These are phyloP conservation scores for Suillus americanus DNA, from an alignment of 768 basidiomycete species.

Conservation along the genomic window DNA sequence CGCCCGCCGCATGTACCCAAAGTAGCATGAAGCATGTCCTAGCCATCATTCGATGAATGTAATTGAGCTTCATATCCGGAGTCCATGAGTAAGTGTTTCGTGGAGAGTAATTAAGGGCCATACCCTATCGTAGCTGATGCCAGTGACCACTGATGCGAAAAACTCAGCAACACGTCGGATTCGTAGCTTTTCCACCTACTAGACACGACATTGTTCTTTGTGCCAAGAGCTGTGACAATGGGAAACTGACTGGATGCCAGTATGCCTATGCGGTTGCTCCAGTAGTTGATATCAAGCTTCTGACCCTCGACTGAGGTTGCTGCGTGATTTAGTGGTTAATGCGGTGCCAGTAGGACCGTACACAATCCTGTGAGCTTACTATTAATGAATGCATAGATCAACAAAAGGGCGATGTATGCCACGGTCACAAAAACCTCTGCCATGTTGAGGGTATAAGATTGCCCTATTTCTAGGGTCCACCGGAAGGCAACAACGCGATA, in stretches of 20 bases:
- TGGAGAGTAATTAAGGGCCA: background rate
- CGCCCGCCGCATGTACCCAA: constrained; percentile 44
- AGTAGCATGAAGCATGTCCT: constrained; percentile 46
- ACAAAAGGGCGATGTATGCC: constrained; percentile 44
- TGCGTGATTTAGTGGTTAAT: background rate
- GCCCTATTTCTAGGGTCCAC: constrained; percentile 44
- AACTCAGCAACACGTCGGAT: background rate
- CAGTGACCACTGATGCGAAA: constrained; percentile 24
- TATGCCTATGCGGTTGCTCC: constrained; percentile 29
- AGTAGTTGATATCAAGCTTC: constrained; percentile 18
- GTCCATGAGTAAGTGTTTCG: background rate
- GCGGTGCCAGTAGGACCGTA: background rate
- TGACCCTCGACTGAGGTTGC: constrained; percentile 5
- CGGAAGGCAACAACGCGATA: constrained; percentile 54
- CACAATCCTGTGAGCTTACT: constrained; percentile 34
- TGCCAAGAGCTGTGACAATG: constrained; percentile 44
- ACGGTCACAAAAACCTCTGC: constrained; percentile 47
- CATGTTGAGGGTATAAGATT: constrained; percentile 35
- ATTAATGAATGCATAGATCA: constrained; percentile 44
- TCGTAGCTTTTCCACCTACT: constrained; percentile 19
- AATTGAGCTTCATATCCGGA: constrained; percentile 33
- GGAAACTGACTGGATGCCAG: constrained; percentile 40
- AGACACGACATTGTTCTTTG: constrained; percentile 49
- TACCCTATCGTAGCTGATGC: constrained; percentile 30
- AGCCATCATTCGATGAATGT: constrained; percentile 48